Conservation (phyloP, 805 yeast genomes). For the Debaryomyces hansenii region DNA sequence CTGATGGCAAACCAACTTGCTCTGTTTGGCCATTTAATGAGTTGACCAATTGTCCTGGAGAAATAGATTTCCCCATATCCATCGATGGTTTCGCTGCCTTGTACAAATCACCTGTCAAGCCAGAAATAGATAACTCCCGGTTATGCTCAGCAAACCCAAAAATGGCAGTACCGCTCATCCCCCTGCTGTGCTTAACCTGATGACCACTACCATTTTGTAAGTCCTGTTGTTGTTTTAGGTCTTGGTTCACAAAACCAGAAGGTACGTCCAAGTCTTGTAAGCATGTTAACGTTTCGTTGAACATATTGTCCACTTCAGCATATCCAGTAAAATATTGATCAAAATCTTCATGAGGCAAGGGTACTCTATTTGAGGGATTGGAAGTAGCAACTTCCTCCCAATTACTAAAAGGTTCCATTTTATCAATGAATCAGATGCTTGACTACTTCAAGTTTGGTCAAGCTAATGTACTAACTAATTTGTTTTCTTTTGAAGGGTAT, state of each 20-base stretch:
- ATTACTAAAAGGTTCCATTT: constrained; percentile 23
- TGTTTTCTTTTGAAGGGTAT: not conserved
- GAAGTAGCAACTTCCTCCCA: constrained; percentile 30
- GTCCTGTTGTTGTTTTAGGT: constrained; percentile 16
- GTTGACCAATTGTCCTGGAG: constrained; percentile 33
- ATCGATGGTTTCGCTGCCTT: constrained; percentile 18
- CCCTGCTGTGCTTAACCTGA: constrained; percentile 49
- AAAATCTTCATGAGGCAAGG: constrained; percentile 57
- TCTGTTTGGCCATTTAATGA: not conserved
- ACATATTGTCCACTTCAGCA: constrained; percentile 53
- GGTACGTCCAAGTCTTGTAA: constrained; percentile 69
- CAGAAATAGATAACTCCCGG: constrained; percentile 62
- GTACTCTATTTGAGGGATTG: constrained; percentile 29
- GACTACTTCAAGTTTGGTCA: not conserved
- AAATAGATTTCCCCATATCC: constrained; percentile 30
- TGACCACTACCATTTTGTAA: constrained; percentile 9
- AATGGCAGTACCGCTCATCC: constrained; percentile 76
- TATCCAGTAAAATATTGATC: constrained; percentile 44
- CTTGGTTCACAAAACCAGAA: constrained; percentile 31
- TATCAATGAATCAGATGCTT: not conserved
- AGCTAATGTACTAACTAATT: not conserved
- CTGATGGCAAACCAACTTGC: constrained; percentile 1
- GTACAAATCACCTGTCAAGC: constrained; percentile 29
- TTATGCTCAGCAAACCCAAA: constrained; percentile 71
- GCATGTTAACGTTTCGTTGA: constrained; percentile 55